Conservation (phyloP, 2,329 filamentous ascomycete species). For the Reticulascus tulasneorum region DNA sequence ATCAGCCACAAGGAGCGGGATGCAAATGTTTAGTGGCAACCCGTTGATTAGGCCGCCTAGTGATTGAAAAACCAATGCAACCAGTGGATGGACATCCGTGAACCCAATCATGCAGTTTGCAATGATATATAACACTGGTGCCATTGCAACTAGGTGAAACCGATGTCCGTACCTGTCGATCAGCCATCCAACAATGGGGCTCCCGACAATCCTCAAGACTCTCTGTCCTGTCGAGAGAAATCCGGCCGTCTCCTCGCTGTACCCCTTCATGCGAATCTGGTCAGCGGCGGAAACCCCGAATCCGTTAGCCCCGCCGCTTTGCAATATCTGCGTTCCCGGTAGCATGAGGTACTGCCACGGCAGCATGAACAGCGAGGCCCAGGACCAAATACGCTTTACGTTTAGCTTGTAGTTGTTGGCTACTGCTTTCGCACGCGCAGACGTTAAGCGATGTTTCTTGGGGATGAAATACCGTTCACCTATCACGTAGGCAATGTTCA, state of each 20-base stretch:
- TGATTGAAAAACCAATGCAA: conserved; percentile 15
- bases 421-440: conserved; percentile 11
- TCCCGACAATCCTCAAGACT: conserved; percentile 16
- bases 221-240: conserved; percentile 18
- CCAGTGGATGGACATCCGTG: conserved; percentile 15
- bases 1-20: conserved; percentile 19
- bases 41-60: conserved; percentile 18
- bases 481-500: conserved; percentile 18
- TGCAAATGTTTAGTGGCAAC: conserved; percentile 19
- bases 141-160: conserved; percentile 18
- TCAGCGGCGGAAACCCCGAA: conserved; percentile 17
- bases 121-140: conserved; percentile 17
- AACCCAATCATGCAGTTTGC: conserved; percentile 18
- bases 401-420: conserved; percentile 4
- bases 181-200: conserved; percentile 13
- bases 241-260: conserved; percentile 17
- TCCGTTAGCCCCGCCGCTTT: conserved; percentile 17
- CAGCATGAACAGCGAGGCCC: conserved; percentile 12
- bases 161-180: conserved; percentile 20
- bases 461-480: conserved; percentile 16
- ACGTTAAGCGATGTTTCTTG: conserved; percentile 13
- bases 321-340: conserved; percentile 17
- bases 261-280: conserved; percentile 20
- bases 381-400: conserved; percentile 14
- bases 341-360: conserved; percentile 20